Conservation (phyloP, 768 basidiomycete genomes). For the Naganishia randhawae region DNA sequence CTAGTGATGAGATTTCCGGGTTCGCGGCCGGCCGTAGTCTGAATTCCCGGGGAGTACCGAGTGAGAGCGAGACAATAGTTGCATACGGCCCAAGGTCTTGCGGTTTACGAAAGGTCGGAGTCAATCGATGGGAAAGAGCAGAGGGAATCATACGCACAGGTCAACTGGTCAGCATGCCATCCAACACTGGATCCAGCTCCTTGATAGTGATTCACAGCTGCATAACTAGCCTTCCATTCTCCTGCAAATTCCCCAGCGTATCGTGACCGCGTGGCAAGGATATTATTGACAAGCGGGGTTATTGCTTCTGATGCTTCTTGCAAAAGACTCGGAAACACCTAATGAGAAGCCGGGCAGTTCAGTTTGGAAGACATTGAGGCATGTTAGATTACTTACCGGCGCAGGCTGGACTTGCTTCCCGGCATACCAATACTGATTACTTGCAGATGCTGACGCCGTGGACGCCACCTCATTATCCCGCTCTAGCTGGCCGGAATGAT, state of each 20-base stretch:
- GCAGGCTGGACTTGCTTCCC: conserved; percentile 24
- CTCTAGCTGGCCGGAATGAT: conserved; percentile 15
- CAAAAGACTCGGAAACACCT: conserved; percentile 42
- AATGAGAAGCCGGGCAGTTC: background rate
- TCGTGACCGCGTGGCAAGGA: conserved; percentile 27
- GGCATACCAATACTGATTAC: conserved; percentile 28
- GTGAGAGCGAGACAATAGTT: conserved; percentile 49
- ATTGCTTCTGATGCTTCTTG: conserved; percentile 42
- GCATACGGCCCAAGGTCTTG: conserved; percentile 50
- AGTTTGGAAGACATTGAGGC: background rate
- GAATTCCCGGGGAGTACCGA: conserved; percentile 49
- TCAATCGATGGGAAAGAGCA: background rate
- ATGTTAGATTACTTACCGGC: background rate
- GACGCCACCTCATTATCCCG: background rate
- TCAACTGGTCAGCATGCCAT: conserved; percentile 50
- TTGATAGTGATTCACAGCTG: conserved; percentile 49
- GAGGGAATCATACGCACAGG: conserved; percentile 40
- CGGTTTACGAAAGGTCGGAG: background rate
- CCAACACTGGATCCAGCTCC: conserved; percentile 47
- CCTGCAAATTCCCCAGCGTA: conserved; percentile 46
- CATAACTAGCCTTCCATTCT: conserved; percentile 45
- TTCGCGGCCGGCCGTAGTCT: conserved; percentile 37
- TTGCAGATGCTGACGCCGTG: background rate
- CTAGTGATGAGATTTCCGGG: background rate
- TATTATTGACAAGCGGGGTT: conserved; percentile 44